Base-by-base conservation (phyloP, 2,329 filamentous ascomycete genomes). In the Exophiala alcalophila region DNA sequence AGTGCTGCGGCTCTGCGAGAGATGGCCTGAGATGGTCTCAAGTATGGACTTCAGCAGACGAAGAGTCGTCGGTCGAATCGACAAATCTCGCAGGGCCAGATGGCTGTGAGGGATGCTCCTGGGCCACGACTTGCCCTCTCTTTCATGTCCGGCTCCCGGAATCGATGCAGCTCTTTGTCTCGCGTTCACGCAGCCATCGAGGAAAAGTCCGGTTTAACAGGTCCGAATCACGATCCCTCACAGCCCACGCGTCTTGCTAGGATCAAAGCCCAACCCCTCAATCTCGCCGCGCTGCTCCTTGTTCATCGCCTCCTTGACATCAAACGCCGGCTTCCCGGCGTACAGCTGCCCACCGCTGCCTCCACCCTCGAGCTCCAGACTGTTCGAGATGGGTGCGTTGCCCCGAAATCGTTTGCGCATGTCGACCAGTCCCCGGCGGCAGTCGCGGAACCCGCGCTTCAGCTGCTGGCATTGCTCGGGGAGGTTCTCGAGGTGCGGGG, bases 341-440 rank as follows among this genome's bases (percentile, higher is more conserved):
- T 94, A 94, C 54, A 94, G 65, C 70, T 92, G 83, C 61, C 81
- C 28, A 58, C 57, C 21, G 12, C 58, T 68, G 50, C 71, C 73
- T 8, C 70, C 69, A 18, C 70, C 70, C 55, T 86, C 81, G 43
- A 78, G 65, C 54, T 83, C 74, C 60, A 81, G 74, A 57, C 81
- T 73, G 54, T 84, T 78, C 16, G 80, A 74, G 53, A 94, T 82
- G 40, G 92, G 89, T 64, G 88, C 80, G 71, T 97, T 97, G 45
- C 92, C 92, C 42, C 92, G 80, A 69, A 98, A 97, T 23, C 92
- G 84, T 72, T 97, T 97, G 65, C 92, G 86, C 92, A 98, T 98
- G 65, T 98, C 92, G 57, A 97, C 85, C 80, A 94, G 81, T 54
- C 92, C 92, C 54, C 91, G 85, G 68, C 94, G 94, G 77, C 92